phyloP scores from a whole-genome alignment of 106 monocot species.

The Dioscorea zingiberensis region DNA sequence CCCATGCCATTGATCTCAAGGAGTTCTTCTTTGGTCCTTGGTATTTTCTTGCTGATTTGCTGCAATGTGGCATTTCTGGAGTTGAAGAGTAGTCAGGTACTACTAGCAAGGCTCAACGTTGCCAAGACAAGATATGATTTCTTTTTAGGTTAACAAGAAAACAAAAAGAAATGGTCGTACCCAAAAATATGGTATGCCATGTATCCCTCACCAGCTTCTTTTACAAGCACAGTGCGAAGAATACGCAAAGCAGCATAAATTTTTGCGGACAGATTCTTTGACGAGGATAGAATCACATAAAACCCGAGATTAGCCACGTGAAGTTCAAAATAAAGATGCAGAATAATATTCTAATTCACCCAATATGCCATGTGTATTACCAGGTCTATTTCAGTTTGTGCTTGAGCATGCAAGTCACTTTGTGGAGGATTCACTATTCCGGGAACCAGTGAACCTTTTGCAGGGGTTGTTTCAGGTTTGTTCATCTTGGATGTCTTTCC shows the following conservation, averaged over 20 bases:
- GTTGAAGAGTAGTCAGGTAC: neutral
- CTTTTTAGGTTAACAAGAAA: neutral
- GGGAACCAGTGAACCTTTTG: conserved; percentile 39
- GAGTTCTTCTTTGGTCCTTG: conserved; percentile 85
- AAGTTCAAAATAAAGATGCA: neutral
- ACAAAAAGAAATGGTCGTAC: conserved; percentile 21
- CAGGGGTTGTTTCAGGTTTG: conserved; percentile 32
- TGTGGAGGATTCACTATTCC: conserved; percentile 12
- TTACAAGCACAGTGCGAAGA: conserved; percentile 50
- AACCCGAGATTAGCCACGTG: neutral
- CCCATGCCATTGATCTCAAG: conserved; percentile 83
- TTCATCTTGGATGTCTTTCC: conserved; percentile 37
- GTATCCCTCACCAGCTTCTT: conserved; percentile 59
- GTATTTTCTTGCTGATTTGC: conserved; percentile 63
- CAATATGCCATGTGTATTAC: conserved; percentile 13
- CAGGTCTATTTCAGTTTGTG: conserved; percentile 49
- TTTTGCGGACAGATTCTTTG: conserved; percentile 51
- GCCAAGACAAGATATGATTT: neutral
- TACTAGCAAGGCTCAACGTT: neutral
- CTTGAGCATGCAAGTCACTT: conserved; percentile 15
- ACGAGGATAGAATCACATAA: neutral
- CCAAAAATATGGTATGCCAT: conserved; percentile 77
- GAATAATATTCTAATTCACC: neutral
- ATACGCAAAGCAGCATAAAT: conserved; percentile 49
- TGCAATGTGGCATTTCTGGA: conserved; percentile 66